Evolutionary conservation across 352 stramenopile genomes (phyloP), one percentile per base, ranked within the genome.

Genomic region (Nothophytophthora sp.): DNA sequence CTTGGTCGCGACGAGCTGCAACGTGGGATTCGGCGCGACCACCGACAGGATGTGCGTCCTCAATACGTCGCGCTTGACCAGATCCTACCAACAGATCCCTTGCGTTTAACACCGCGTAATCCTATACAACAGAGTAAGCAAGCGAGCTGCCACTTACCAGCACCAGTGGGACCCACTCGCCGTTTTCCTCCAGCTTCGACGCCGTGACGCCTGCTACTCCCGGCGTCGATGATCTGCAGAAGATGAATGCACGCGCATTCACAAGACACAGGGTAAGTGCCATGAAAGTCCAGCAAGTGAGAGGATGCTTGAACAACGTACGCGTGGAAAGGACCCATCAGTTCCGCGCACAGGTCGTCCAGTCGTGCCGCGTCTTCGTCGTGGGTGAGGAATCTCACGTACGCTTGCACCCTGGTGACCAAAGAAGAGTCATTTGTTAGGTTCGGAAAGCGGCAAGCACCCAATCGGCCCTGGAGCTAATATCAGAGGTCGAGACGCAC

Each of bases 1-100:
- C 59, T 93, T 92, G 25, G 75, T 76, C 30, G 92, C 82, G 11
- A 95, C 72, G 18, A 82, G 86, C 60, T 95, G 86, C 12, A 95
- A 68, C 39, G 80, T 72, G 27, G 82, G 82, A 50, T 95, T 93
- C 9, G 73, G 65, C 20, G 82, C 83, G 58, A 95, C 90, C 18
- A 74, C 85, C 16, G 82, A 83, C 37, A 95, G 60, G 24, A 95
- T 76, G 28, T 82, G 57, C 3, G 63, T 65, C 37, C 82, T 88
- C 23, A 95, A 67, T 32, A 95, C 55, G 16, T 87, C 69, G n/a
- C 86, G 81, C 73, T 91, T 91, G 25, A 59, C 48, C 16, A 82
- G 52, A 38, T 75, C 79, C 85, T 95, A 44, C 22, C 16, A 38
- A 47, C 15, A 50, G 29, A 3, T n/a, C n/a, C n/a, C n/a, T n/a